These are phyloP conservation scores for Boletus tomentosulus DNA, from an alignment of 768 basidiomycete genomes.

Conservation along the genomic window DNA sequence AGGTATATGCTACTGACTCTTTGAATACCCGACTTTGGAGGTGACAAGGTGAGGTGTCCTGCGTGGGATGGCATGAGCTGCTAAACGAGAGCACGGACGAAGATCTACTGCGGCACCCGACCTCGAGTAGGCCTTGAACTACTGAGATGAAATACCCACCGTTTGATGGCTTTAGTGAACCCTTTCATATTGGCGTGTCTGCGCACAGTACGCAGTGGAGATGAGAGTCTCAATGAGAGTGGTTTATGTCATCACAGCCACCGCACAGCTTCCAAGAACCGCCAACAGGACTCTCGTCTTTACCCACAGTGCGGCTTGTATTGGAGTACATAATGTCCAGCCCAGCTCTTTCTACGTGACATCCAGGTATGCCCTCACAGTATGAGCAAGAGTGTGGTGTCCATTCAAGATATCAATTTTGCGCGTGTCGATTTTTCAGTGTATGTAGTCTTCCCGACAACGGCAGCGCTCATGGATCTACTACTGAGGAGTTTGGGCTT, in stretches of 20 bases:
- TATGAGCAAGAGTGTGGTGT: too few species aligned
- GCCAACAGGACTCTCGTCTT: too few species aligned
- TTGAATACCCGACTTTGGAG: conserved; percentile 83
- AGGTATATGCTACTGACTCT: conserved; percentile 58
- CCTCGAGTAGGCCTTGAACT: neutral
- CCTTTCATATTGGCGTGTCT: conserved; percentile 66
- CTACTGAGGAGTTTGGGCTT: too few species aligned
- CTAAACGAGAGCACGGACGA: conserved; percentile 2
- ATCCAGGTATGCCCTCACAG: too few species aligned
- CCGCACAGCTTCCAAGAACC: too few species aligned
- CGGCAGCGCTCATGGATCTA: too few species aligned
- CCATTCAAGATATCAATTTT: too few species aligned
- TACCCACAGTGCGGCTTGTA: too few species aligned
- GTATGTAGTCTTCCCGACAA: too few species aligned
- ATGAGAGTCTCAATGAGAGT: neutral
- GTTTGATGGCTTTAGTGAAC: conserved; percentile 68
- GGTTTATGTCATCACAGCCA: conserved; percentile 16
- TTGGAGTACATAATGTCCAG: too few species aligned
- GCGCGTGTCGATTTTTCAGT: too few species aligned
- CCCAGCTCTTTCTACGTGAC: too few species aligned
- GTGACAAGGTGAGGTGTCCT: conserved; percentile 92
- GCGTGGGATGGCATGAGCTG: conserved; percentile 7
- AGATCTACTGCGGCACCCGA: conserved; percentile 5
- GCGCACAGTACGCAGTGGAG: neutral
- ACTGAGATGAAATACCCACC: conserved; percentile 41